These are phyloP conservation scores for Stephania japonica DNA, from an alignment of 164 flowering plant genomes.

Conservation along the genomic window DNA sequence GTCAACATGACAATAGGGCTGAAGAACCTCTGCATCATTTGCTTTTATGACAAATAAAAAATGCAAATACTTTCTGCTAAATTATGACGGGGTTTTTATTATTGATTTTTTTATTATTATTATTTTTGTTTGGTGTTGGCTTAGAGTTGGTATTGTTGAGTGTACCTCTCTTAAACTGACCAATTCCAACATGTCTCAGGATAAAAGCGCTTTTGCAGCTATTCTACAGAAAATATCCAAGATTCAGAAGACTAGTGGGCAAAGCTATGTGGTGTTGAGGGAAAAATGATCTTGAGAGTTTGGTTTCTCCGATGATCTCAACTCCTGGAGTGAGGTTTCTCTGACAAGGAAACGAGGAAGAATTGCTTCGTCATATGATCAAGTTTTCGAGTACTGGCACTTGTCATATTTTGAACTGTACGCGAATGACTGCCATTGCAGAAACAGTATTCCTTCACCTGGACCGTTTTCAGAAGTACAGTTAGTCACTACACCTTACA, in stretches of 20 bases:
- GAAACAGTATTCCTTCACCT: background rate
- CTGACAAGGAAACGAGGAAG: background rate
- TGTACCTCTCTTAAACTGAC: background rate
- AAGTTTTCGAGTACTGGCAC: background rate
- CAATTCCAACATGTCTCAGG: constrained; percentile 3
- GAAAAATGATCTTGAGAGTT: background rate
- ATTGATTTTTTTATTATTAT: background rate
- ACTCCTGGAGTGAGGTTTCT: background rate
- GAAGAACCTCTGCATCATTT: background rate
- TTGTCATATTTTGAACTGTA: background rate
- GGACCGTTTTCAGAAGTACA: background rate
- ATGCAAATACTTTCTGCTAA: background rate
- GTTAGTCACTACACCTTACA: background rate
- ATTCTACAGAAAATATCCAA: constrained; percentile 7
- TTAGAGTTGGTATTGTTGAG: background rate
- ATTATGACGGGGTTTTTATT: background rate
- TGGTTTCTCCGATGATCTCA: constrained; percentile 1
- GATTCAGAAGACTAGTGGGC: constrained; percentile 1
- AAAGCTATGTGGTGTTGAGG: background rate
- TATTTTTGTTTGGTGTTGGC: background rate
- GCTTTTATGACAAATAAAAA: background rate
- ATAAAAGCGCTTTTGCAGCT: constrained; percentile 9
- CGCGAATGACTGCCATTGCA: background rate
- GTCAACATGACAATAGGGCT: background rate
- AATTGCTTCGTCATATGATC: background rate